A percentile compares a stretch with the other conserved stretches of the same genome.
Conservation (phyloP, 2,329 filamentous ascomycete species). For the Hawksworthiomyces lignivorus region DNA sequence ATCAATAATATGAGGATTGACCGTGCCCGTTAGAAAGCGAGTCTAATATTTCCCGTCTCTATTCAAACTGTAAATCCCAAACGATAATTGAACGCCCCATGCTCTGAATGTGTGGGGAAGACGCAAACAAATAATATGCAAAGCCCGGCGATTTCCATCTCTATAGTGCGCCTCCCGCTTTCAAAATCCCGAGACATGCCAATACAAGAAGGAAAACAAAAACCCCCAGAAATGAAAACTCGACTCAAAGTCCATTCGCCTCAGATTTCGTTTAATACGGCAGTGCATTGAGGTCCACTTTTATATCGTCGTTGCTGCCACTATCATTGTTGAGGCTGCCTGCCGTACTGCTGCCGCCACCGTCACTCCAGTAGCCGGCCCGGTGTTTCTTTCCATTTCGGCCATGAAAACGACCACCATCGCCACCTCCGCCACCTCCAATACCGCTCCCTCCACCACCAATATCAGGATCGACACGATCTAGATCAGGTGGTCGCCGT, state of each 20-base stretch:
- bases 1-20: too few species aligned
- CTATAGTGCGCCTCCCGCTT: too few species aligned
- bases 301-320: constrained; percentile 9
- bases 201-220: neutral
- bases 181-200: neutral
- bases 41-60: too few species aligned
- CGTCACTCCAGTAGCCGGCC: constrained; percentile 7
- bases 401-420: neutral
- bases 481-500: constrained; percentile 14
- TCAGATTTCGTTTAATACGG: constrained; percentile 15
- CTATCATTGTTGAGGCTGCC: constrained; percentile 1
- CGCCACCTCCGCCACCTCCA: neutral
- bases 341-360: neutral
- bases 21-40: too few species aligned
- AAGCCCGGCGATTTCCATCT: too few species aligned
- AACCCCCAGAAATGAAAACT: neutral
- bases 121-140: too few species aligned
- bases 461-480: constrained; percentile 16
- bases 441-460: constrained; percentile 10
- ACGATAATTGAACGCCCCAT: too few species aligned
- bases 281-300: constrained; percentile 17
- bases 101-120: too few species aligned
- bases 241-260: neutral
- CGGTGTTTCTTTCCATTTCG: constrained; percentile 8
- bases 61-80: too few species aligned